A percentile compares a stretch with the other conserved stretches of the same genome.
These are phyloP conservation scores for Penicillium crystallinum DNA, from an alignment of 495 filamentous ascomycete genomes.

Conservation along the genomic window DNA sequence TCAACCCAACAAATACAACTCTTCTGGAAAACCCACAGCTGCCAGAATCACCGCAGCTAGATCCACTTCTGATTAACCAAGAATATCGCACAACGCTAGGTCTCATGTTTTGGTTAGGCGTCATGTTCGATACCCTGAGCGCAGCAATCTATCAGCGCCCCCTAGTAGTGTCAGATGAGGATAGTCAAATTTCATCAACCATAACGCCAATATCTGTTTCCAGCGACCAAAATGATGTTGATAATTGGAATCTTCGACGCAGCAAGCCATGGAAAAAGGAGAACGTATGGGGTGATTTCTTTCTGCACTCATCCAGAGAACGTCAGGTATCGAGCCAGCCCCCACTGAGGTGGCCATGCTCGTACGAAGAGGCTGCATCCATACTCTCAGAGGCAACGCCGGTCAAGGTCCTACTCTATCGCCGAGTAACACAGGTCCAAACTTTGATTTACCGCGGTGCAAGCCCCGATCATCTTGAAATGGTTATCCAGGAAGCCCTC, in stretches of 20 bases:
- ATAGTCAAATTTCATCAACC: constrained; percentile 27
- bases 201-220: neutral
- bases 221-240: neutral
- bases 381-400: constrained; percentile 40
- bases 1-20: neutral
- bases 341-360: constrained; percentile 38
- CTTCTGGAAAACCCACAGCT: neutral
- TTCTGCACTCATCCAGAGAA: constrained; percentile 14
- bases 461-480: constrained; percentile 25
- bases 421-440: constrained; percentile 41
- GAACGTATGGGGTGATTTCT: constrained; percentile 32
- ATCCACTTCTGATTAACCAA: constrained; percentile 13
- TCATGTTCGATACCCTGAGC: constrained; percentile 49
- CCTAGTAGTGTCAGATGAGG: constrained; percentile 42
- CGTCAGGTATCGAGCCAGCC: constrained; percentile 4
- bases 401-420: constrained; percentile 46
- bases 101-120: constrained; percentile 43
- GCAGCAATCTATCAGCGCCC: constrained; percentile 44
- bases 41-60: neutral
- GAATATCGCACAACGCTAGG: constrained; percentile 37
- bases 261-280: neutral
- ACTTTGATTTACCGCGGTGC: constrained; percentile 29
- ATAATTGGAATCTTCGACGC: constrained; percentile 6
- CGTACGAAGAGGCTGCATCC: constrained; percentile 34
- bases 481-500: constrained; percentile 30